phyloP scores from a whole-genome alignment of 768 basidiomycete genomes.

The Calocybe indica region DNA sequence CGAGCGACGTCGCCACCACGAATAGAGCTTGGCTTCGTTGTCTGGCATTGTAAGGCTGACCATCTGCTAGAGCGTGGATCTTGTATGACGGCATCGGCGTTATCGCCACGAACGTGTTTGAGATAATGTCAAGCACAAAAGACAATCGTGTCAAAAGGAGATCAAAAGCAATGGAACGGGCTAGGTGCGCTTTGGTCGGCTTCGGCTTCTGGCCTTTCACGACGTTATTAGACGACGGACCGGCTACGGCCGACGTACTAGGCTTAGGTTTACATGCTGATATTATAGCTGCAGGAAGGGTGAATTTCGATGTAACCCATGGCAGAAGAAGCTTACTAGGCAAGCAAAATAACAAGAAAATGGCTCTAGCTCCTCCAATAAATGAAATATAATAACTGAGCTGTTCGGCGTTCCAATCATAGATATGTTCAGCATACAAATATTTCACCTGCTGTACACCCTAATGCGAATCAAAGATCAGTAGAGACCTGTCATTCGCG shows the following conservation, averaged over 20 bases:
- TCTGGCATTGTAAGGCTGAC: conserved; percentile 5
- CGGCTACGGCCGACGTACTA: conserved; percentile 1
- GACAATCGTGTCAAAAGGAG: conserved; percentile 54
- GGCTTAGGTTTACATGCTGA: conserved; percentile 47
- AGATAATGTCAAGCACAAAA: conserved; percentile 59
- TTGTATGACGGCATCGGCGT: conserved; percentile 39
- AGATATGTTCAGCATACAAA: conserved; percentile 70
- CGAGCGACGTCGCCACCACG: conserved; percentile 51
- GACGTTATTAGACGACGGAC: background rate
- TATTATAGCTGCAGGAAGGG: conserved; percentile 44
- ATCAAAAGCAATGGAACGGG: conserved; percentile 68
- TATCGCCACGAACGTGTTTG: conserved; percentile 53
- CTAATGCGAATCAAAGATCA: conserved; percentile 20
- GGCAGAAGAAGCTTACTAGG: conserved; percentile 23
- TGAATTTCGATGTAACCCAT: background rate
- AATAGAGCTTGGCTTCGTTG: conserved; percentile 44
- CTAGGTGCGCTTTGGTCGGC: conserved; percentile 47
- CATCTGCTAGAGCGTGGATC: conserved; percentile 12
- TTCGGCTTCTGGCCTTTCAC: conserved; percentile 31
- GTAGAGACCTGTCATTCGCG: background rate
- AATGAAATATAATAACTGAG: conserved; percentile 74
- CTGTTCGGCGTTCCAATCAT: conserved; percentile 66
- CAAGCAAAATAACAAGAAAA: conserved; percentile 48
- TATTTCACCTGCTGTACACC: conserved; percentile 82
- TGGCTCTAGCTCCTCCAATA: conserved; percentile 54